phyloP scores from a whole-genome alignment of 2,329 filamentous ascomycete genomes.

The Cercospora sp. region DNA sequence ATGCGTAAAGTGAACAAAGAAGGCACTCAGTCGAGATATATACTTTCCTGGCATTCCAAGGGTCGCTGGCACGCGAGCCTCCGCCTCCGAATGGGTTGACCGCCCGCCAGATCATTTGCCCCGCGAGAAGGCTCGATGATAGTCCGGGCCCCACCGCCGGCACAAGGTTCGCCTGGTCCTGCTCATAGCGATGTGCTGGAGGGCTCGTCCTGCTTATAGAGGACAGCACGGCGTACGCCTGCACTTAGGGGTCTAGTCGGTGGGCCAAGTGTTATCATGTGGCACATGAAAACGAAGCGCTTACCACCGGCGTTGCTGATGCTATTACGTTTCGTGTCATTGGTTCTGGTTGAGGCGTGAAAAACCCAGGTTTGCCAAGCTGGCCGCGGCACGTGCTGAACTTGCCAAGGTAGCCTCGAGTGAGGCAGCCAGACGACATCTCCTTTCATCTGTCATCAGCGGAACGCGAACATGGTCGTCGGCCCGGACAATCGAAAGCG shows the following conservation, averaged over 20 bases:
- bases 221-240: conserved; percentile 1
- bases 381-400: neutral
- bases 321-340: conserved; percentile 12
- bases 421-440: conserved; percentile 5
- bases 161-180: conserved; percentile 13
- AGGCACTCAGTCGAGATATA: neutral
- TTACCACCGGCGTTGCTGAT: conserved; percentile 13
- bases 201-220: conserved; percentile 13
- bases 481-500: conserved; percentile 23
- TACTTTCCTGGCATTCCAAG: conserved; percentile 13
- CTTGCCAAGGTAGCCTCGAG: neutral
- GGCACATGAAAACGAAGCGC: conserved; percentile 6
- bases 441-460: neutral
- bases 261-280: conserved; percentile 10
- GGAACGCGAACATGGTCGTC: conserved; percentile 14
- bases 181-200: conserved; percentile 9
- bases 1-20: conserved; percentile 1
- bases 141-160: conserved; percentile 8
- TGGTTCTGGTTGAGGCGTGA: neutral
- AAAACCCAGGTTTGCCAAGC: conserved; percentile 3
- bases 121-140: conserved; percentile 4
- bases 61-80: conserved; percentile 4
- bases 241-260: conserved; percentile 12
- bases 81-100: neutral
- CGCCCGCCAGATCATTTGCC: conserved; percentile 1